phyloP scores from a whole-genome alignment of 2,329 filamentous ascomycete species.

The Fusarium nisikadoi region DNA sequence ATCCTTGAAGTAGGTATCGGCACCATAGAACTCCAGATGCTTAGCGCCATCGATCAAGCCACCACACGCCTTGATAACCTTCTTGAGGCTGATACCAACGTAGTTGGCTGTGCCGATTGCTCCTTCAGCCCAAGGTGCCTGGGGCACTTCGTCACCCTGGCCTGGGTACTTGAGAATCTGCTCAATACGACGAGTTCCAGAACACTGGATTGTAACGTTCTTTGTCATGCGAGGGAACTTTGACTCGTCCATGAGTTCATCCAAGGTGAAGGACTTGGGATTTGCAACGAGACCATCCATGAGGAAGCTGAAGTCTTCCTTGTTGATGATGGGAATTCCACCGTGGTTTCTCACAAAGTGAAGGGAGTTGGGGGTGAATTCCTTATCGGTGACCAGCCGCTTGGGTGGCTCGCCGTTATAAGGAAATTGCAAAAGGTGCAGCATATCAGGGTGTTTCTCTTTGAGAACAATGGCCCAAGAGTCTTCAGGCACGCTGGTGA shows the following conservation, averaged over 20 bases:
- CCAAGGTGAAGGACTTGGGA: constrained; percentile 65
- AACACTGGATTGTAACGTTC: constrained; percentile 72
- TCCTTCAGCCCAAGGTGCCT: constrained; percentile 70
- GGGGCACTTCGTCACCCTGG: constrained; percentile 71
- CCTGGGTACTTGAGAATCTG: constrained; percentile 74
- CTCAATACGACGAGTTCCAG: constrained; percentile 74
- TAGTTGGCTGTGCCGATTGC: constrained; percentile 74
- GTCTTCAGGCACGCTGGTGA: constrained; percentile 63
- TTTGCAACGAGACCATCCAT: constrained; percentile 71
- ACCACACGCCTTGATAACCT: constrained; percentile 76
- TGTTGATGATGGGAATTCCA: constrained; percentile 73
- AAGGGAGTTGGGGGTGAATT: constrained; percentile 67
- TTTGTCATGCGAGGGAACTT: constrained; percentile 69
- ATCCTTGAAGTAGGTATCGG: constrained; percentile 79
- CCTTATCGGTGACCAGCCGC: constrained; percentile 62
- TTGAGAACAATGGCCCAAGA: constrained; percentile 65
- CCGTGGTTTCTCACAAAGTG: constrained; percentile 79
- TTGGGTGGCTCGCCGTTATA: constrained; percentile 73
- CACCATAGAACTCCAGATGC: constrained; percentile 75
- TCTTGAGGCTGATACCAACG: constrained; percentile 73
- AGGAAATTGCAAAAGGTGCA: constrained; percentile 70
- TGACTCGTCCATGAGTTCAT: constrained; percentile 69
- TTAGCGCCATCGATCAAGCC: constrained; percentile 64
- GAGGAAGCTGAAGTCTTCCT: constrained; percentile 62
- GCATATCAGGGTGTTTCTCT: constrained; percentile 70